A percentile compares a stretch with the other conserved stretches of the same genome.
These are phyloP conservation scores for Penicillium brasilianum DNA, from an alignment of 2,329 filamentous ascomycete genomes.

Conservation along the genomic window DNA sequence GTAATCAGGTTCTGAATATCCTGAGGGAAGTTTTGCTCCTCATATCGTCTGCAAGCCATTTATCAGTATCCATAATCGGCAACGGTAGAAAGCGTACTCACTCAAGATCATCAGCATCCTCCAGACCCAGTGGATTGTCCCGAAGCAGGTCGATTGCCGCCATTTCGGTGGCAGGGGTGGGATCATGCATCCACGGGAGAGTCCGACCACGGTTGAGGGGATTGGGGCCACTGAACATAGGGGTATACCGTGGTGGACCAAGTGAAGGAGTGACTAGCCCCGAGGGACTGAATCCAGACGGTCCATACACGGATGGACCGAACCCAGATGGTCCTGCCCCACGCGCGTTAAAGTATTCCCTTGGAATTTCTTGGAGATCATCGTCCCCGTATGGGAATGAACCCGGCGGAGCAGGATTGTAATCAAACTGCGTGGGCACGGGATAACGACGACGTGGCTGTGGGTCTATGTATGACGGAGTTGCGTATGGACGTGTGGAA, in stretches of 20 bases:
- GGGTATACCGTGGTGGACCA: slow-evolving; percentile 1
- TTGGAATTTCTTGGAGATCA: slow-evolving; percentile 42
- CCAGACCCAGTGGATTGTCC: slow-evolving; percentile 17
- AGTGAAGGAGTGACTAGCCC: background rate
- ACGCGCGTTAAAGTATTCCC: slow-evolving; percentile 26
- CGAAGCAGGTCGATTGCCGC: slow-evolving; percentile 18
- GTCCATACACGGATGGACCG: background rate
- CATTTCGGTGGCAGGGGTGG: background rate
- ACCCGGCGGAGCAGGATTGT: background rate
- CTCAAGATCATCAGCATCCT: slow-evolving; percentile 18
- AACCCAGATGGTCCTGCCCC: background rate
- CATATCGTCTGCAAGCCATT: slow-evolving; percentile 28
- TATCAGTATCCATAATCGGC: slow-evolving; percentile 1
- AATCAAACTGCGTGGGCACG: slow-evolving; percentile 10
- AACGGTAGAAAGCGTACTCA: background rate
- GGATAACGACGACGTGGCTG: background rate
- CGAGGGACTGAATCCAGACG: background rate
- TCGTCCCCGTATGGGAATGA: slow-evolving; percentile 26
- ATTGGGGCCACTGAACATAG: background rate
- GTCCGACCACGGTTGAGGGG: background rate
- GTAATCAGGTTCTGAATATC: slow-evolving; percentile 72
- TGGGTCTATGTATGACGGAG: background rate
- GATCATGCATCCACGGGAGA: slow-evolving; percentile 19
- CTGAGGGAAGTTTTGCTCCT: slow-evolving; percentile 58
- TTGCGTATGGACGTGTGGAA: background rate